phyloP scores from a whole-genome alignment of 371 early-diverging fungal genomes.

The Saksenaea vasiformis region DNA sequence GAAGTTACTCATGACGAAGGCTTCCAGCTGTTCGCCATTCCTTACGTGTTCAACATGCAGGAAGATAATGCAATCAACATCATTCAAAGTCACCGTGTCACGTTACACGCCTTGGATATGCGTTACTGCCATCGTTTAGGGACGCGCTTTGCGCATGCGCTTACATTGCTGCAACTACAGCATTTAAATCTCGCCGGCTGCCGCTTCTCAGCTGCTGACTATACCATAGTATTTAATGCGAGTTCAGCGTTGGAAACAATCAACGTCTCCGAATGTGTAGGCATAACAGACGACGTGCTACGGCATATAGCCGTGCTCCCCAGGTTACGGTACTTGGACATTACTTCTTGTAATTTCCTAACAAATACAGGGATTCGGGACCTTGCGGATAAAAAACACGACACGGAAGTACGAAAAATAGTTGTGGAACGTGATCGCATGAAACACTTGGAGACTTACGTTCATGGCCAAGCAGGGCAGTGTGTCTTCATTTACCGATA shows the following conservation, averaged over 20 bases:
- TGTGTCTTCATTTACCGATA: too few relatives aligned
- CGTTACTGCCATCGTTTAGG: neutral
- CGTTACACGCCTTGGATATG: neutral
- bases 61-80: neutral
- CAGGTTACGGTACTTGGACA: neutral
- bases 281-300: neutral
- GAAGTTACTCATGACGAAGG: too few relatives aligned
- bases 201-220: neutral
- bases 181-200: neutral
- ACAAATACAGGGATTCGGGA: neutral
- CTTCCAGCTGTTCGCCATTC: neutral
- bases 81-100: neutral
- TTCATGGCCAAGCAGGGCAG: too few relatives aligned
- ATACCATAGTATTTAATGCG: neutral
- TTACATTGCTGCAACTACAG: neutral
- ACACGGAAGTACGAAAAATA: neutral
- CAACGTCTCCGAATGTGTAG: neutral
- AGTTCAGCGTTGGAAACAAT: neutral
- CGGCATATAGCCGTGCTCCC: neutral
- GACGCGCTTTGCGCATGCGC: neutral
- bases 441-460: too few relatives aligned
- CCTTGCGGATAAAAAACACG: neutral
- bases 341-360: neutral
- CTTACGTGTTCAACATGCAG: neutral
- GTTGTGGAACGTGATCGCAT: neutral